Evolutionary conservation across 139 green algal species (phyloP).

Genomic region (Micromonas pusilla): DNA sequence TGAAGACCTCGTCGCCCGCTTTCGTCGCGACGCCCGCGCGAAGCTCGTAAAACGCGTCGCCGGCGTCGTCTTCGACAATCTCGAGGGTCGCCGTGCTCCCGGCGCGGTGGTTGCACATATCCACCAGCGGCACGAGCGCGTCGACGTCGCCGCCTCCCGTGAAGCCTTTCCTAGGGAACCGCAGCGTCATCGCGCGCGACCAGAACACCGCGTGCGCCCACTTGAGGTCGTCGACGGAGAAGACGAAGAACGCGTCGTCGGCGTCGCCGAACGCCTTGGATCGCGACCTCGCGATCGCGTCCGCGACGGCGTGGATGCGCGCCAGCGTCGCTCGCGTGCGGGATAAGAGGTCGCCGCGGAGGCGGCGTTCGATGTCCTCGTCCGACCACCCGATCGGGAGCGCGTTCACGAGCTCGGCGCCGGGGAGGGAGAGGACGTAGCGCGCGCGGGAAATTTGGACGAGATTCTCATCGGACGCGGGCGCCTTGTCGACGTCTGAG

Average conservation of each 20-base stretch:
- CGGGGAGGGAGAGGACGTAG: too few relatives aligned
- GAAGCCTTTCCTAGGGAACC: not conserved
- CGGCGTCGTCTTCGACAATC: not conserved
- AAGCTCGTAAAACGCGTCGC: not conserved
- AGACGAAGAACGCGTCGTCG: too few relatives aligned
- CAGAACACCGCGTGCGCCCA: not conserved
- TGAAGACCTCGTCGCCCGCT: not conserved
- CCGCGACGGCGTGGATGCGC: too few relatives aligned
- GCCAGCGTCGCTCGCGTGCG: too few relatives aligned
- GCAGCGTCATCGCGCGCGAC: not conserved
- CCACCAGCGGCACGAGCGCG: not conserved
- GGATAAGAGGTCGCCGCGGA: too few relatives aligned
- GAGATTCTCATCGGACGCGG: too few relatives aligned
- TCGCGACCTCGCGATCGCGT: too few relatives aligned
- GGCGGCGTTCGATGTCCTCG: too few relatives aligned
- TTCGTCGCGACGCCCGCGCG: not conserved
- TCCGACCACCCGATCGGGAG: too few relatives aligned
- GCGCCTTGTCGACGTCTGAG: not conserved
- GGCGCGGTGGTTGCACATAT: not conserved
- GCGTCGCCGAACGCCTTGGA: too few relatives aligned
- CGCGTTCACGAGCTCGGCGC: too few relatives aligned
- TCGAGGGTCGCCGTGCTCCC: not conserved
- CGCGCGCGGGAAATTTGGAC: too few relatives aligned
- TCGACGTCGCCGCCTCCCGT: not conserved
- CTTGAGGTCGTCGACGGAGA: not conserved